A percentile compares a stretch with the other conserved stretches of the same genome.
Evolutionary conservation across 139 green algal species (phyloP).

Genomic region (Micromonas commoda): DNA sequence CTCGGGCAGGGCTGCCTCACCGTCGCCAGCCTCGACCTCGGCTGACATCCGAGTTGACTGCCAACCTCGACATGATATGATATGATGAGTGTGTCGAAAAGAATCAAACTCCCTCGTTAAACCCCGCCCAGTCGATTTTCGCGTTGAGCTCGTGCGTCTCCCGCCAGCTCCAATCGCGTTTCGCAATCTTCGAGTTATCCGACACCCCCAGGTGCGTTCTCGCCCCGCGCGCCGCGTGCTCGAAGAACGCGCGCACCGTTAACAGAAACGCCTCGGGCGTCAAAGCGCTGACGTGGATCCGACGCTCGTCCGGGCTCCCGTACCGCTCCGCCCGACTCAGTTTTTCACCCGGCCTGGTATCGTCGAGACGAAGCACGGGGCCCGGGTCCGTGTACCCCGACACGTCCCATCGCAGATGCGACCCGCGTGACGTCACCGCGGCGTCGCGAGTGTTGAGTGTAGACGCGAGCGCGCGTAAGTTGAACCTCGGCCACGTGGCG

Average conservation of each 20-base stretch:
- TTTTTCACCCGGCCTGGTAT: neutral
- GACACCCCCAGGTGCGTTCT: neutral
- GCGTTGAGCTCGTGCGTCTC: neutral
- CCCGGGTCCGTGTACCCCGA: neutral
- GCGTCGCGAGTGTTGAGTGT: neutral
- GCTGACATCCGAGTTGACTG: too few relatives aligned
- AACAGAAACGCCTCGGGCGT: neutral
- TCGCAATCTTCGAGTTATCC: neutral
- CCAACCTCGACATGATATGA: too few relatives aligned
- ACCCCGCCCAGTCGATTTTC: constrained; percentile 5
- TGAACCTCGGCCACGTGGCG: constrained; percentile 41
- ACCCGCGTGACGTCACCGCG: too few relatives aligned
- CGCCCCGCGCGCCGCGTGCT: neutral
- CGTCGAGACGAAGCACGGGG: neutral
- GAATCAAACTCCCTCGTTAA: too few relatives aligned
- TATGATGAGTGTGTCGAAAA: too few relatives aligned
- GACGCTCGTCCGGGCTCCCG: neutral
- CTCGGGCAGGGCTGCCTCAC: too few relatives aligned
- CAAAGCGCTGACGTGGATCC: neutral
- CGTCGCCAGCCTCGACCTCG: too few relatives aligned
- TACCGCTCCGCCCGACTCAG: neutral
- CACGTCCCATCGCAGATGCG: neutral
- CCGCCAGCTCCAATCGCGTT: neutral
- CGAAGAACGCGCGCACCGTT: neutral
- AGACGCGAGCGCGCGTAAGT: neutral